Evolutionary conservation across 768 basidiomycete species (phyloP), one percentile per base, ranked within the genome.

Genomic region (Boletales sp.): DNA sequence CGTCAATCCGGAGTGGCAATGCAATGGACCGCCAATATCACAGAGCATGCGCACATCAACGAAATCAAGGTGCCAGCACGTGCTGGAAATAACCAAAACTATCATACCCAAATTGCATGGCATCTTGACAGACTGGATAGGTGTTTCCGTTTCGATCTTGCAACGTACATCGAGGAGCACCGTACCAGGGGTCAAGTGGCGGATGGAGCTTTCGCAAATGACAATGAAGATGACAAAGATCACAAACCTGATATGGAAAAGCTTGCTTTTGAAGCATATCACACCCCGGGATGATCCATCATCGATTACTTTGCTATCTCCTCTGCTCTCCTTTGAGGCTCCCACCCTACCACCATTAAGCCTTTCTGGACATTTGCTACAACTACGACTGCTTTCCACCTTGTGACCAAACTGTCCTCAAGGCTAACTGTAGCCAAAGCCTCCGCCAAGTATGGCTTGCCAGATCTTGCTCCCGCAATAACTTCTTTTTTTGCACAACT

Each of bases 261-360:
- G 2, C 13, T 15, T 8, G 11, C 12, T 6, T 17, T 43, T 24
- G 12, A 17, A 14, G 47, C n/a, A 14, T 42, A 49, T 17, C 4
- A 8, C 4, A 38, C 24, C 21, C 41, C 32, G 18, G 40, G 19
- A 19, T 15, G 17, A 14, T 19, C 19, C 7, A 36, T 45, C 15
- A 21, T 48, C 6, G 19, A 53, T 31, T 53, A 53, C 21, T 53
- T 53, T 8, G 0, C 42, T 13, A 45, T 49, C 8, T 40, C 36
- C 8, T 27, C 8, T 5, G 8, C 43, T 12, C 41, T 48, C n/a
- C 32, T 45, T 4, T n/a, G 24, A 13, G 41, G 47, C 19, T 34
- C 41, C 54, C 63, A 10, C 58, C 66, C 10, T 57, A 63, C 45
- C 31, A 8, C 36, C 12, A 17, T 29, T 3, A 48, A 42, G 17